Conservation (phyloP, 768 basidiomycete genomes). For the Mycena chlorophos region DNA sequence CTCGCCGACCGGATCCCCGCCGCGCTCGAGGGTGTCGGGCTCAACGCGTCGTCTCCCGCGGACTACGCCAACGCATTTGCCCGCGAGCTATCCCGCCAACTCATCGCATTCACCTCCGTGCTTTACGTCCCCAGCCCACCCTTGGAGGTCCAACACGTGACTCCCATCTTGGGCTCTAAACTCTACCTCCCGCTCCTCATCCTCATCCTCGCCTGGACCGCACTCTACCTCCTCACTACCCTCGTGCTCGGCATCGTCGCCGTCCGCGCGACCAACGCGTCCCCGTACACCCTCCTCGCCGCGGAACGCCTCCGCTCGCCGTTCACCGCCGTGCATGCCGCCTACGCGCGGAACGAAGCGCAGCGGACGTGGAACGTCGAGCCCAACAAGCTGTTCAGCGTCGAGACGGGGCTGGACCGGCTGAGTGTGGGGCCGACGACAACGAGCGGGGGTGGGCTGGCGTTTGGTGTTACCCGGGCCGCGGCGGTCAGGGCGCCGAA, state of each 20-base stretch:
- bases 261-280: slow-evolving; percentile 3
- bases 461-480: slow-evolving; percentile 15
- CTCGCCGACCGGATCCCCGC: slow-evolving; percentile 11
- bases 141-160: slow-evolving; percentile 1
- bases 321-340: slow-evolving; percentile 15
- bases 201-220: slow-evolving; percentile 1
- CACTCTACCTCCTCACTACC: slow-evolving; percentile 6
- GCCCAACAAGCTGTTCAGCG: slow-evolving; percentile 12
- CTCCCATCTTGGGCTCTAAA: slow-evolving; percentile 7
- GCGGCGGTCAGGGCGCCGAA: too few relatives aligned
- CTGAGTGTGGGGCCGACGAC: slow-evolving; percentile 12
- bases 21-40: slow-evolving; percentile 15
- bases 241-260: slow-evolving; percentile 10
- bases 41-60: not conserved
- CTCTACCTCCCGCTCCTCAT: slow-evolving; percentile 5
- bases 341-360: slow-evolving; percentile 16
- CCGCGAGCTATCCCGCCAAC: slow-evolving; percentile 17
- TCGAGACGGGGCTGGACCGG: slow-evolving; percentile 16
- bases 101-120: slow-evolving; percentile 12
- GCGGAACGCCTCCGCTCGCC: slow-evolving; percentile 11
- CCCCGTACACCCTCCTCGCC: slow-evolving; percentile 19
- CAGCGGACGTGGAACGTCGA: slow-evolving; percentile 17
- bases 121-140: slow-evolving; percentile 4
- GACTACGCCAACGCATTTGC: slow-evolving; percentile 13
- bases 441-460: slow-evolving; percentile 10